phyloP scores from a whole-genome alignment of 805 yeast genomes.

The Sugiyamaella marilandica region DNA sequence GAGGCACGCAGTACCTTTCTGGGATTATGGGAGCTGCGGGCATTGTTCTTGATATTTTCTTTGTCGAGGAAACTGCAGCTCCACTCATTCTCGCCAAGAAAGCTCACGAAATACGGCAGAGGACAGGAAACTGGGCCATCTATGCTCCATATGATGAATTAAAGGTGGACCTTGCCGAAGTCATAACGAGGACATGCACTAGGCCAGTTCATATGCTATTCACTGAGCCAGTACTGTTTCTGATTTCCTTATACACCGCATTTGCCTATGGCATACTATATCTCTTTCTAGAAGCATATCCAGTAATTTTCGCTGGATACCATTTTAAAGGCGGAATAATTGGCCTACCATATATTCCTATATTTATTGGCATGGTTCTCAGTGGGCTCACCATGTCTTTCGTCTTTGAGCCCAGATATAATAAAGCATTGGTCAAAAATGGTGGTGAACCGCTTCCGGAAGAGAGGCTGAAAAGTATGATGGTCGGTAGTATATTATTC shows the following conservation, averaged over 20 bases:
- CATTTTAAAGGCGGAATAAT: conserved; percentile 54
- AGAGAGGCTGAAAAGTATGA: conserved; percentile 71
- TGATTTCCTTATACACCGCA: conserved; percentile 64
- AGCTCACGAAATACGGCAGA: conserved; percentile 55
- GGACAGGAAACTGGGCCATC: conserved; percentile 79
- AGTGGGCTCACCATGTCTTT: conserved; percentile 55
- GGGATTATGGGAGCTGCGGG: conserved; percentile 54
- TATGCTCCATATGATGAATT: conserved; percentile 69
- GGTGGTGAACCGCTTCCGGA: conserved; percentile 67
- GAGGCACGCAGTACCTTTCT: conserved; percentile 71
- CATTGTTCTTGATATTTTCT: conserved; percentile 36
- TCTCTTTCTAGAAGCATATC: conserved; percentile 66
- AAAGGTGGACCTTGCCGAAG: conserved; percentile 50
- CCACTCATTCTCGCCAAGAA: conserved; percentile 59
- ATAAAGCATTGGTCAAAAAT: conserved; percentile 42
- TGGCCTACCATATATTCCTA: conserved; percentile 71
- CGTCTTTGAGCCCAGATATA: conserved; percentile 50
- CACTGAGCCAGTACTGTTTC: conserved; percentile 64
- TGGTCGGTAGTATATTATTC: conserved; percentile 63
- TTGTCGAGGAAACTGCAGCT: conserved; percentile 62
- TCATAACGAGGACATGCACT: conserved; percentile 54
- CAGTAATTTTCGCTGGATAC: conserved; percentile 65
- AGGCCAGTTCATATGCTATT: conserved; percentile 64
- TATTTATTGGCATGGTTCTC: conserved; percentile 60
- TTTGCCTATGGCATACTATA: conserved; percentile 77